phyloP scores from a whole-genome alignment of 2,329 filamentous ascomycete species.

The Ophiostoma sp. region DNA sequence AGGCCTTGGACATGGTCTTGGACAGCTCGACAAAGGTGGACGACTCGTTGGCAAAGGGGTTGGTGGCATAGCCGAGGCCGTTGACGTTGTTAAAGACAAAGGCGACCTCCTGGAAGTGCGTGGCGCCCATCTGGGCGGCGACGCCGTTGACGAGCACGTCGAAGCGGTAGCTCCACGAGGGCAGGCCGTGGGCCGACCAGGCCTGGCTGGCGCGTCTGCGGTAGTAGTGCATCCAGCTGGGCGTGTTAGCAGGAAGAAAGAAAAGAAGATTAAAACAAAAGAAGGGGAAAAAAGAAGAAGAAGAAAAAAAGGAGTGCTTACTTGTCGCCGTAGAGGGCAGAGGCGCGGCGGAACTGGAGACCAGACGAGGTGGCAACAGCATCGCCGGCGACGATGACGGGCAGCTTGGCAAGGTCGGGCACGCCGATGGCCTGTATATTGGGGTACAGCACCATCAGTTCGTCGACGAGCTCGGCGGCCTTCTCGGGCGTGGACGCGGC shows the following conservation, averaged over 20 bases:
- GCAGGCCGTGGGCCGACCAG: constrained; percentile 24
- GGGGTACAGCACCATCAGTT: constrained; percentile 45
- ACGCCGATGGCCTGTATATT: constrained; percentile 45
- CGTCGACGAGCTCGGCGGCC: constrained; percentile 32
- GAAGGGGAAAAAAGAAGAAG: background rate
- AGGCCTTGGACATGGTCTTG: constrained; percentile 22
- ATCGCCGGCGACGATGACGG: constrained; percentile 39
- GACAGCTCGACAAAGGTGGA: constrained; percentile 38
- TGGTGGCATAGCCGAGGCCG: constrained; percentile 41
- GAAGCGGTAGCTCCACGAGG: constrained; percentile 41
- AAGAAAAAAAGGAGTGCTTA: background rate
- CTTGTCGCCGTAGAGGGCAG: constrained; percentile 21
- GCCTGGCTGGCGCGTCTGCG: constrained; percentile 30
- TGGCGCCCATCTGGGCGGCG: constrained; percentile 17
- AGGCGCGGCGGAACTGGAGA: constrained; percentile 20
- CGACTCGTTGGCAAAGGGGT: constrained; percentile 40
- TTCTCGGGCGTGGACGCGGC: constrained; percentile 16
- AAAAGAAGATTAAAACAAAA: too few species aligned
- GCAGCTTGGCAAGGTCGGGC: constrained; percentile 34
- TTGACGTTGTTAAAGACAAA: constrained; percentile 51
- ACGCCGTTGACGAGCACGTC: constrained; percentile 38
- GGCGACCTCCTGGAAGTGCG: constrained; percentile 46
- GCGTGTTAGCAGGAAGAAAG: background rate
- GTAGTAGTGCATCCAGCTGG: constrained; percentile 17
- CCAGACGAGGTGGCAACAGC: constrained; percentile 15